A percentile compares a stretch with the other conserved stretches of the same genome.
These are phyloP conservation scores for Ascochyta lentis DNA, from an alignment of 2,329 filamentous ascomycete species.

Conservation along the genomic window DNA sequence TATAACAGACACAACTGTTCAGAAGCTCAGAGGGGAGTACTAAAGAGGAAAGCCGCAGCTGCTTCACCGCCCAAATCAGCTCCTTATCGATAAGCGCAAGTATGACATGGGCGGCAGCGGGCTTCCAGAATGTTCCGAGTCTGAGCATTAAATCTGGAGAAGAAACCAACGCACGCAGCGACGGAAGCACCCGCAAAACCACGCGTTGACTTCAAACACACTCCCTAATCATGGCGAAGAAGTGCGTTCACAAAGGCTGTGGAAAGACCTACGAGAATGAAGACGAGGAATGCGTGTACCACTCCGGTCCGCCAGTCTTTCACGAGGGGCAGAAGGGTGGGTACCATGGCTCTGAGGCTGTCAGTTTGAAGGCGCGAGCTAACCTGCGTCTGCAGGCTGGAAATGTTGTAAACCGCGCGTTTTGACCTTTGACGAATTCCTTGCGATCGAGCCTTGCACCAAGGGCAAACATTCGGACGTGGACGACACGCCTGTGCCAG, in stretches of 20 bases:
- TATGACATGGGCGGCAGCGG: constrained; percentile 15
- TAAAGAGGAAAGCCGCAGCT: constrained; percentile 5
- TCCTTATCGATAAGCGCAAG: constrained; percentile 5
- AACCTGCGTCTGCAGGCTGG: constrained; percentile 71
- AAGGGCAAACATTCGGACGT: constrained; percentile 90
- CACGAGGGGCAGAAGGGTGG: constrained; percentile 98
- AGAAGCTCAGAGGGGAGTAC: not conserved
- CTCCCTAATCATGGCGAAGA: constrained; percentile 67
- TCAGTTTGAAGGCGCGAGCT: constrained; percentile 5
- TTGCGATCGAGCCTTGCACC: constrained; percentile 89
- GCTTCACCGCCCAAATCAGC: constrained; percentile 24
- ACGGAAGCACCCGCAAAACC: constrained; percentile 15
- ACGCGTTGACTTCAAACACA: constrained; percentile 3
- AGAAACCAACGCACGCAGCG: constrained; percentile 16
- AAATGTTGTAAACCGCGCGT: constrained; percentile 98
- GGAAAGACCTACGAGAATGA: constrained; percentile 84
- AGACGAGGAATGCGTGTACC: constrained; percentile 86
- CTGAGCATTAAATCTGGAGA: constrained; percentile 23
- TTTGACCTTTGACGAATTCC: constrained; percentile 97
- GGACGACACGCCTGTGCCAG: constrained; percentile 69
- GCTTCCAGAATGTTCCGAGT: constrained; percentile 48
- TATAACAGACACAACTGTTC: not conserved
- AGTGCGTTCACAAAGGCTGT: constrained; percentile 97
- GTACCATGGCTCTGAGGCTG: constrained; percentile 7
- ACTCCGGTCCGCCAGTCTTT: constrained; percentile 88